These are phyloP conservation scores for Kondoa subrosea DNA, from an alignment of 768 basidiomycete genomes.

Conservation along the genomic window DNA sequence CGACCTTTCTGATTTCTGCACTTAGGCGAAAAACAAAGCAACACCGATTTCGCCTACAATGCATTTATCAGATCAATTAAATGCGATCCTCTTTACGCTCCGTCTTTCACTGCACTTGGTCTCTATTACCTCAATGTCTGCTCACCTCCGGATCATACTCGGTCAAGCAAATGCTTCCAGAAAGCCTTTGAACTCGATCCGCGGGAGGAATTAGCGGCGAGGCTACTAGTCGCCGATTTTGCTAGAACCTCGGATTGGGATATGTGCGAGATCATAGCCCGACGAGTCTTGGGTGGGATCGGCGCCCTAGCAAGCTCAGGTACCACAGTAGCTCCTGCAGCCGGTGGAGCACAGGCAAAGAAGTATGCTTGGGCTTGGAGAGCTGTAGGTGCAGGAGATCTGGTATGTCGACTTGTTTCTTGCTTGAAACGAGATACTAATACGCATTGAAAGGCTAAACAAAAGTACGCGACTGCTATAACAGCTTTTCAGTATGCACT, in stretches of 20 bases:
- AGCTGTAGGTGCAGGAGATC: constrained; percentile 73
- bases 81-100: constrained; percentile 56
- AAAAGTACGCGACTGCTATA: constrained; percentile 24
- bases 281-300: constrained; percentile 68
- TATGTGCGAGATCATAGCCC: constrained; percentile 81
- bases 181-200: constrained; percentile 95
- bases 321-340: constrained; percentile 35
- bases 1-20: no score
- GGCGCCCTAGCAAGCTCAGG: constrained; percentile 43
- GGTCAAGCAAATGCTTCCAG: constrained; percentile 89
- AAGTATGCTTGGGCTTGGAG: constrained; percentile 97
- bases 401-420: constrained; percentile 41
- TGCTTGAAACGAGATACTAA: neutral
- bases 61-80: constrained; percentile 66
- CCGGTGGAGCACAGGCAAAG: constrained; percentile 32
- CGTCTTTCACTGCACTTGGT: constrained; percentile 85
- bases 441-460: constrained; percentile 16
- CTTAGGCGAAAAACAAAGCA: constrained; percentile 37
- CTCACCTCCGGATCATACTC: constrained; percentile 56
- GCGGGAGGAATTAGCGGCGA: constrained; percentile 67
- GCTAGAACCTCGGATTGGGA: constrained; percentile 91
- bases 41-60: constrained; percentile 49
- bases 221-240: constrained; percentile 67
- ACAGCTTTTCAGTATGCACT: constrained; percentile 25
- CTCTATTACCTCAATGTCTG: constrained; percentile 62